A percentile compares a stretch with the other conserved stretches of the same genome.
Evolutionary conservation across 2,329 filamentous ascomycete species (phyloP).

Genomic region (Talaromyces pinophilus): DNA sequence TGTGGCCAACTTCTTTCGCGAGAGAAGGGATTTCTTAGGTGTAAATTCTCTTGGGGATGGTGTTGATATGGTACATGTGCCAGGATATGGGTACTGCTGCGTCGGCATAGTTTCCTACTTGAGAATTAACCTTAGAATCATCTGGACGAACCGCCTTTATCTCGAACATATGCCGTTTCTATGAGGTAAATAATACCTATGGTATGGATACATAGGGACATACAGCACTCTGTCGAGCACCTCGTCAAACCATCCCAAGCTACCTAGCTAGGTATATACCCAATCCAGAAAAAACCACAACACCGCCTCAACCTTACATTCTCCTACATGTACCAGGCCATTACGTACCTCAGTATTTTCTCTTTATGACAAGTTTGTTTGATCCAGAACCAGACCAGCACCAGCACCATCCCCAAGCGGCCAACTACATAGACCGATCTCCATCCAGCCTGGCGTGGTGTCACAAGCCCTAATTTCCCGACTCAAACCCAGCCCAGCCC

Average conservation of each 20-base stretch:
- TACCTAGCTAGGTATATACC: neutral
- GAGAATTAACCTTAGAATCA: neutral
- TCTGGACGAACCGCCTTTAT: neutral
- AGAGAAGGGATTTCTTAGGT: neutral
- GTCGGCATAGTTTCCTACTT: neutral
- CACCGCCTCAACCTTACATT: neutral
- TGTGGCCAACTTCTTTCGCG: neutral
- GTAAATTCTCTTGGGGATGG: neutral
- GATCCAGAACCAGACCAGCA: neutral
- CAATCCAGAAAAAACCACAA: neutral
- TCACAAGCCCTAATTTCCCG: conserved; percentile 7
- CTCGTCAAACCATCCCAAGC: neutral
- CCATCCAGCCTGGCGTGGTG: neutral
- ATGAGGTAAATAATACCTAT: neutral
- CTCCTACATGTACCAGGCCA: neutral
- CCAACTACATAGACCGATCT: neutral
- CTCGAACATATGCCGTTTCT: neutral
- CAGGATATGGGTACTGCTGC: neutral
- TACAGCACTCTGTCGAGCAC: neutral
- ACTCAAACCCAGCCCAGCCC: neutral
- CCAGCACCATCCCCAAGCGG: neutral
- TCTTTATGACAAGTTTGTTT: neutral
- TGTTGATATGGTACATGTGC: neutral
- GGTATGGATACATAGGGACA: neutral
- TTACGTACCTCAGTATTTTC: neutral